Base-by-base conservation (phyloP, 768 basidiomycete species). In the Rickenella mellea region DNA sequence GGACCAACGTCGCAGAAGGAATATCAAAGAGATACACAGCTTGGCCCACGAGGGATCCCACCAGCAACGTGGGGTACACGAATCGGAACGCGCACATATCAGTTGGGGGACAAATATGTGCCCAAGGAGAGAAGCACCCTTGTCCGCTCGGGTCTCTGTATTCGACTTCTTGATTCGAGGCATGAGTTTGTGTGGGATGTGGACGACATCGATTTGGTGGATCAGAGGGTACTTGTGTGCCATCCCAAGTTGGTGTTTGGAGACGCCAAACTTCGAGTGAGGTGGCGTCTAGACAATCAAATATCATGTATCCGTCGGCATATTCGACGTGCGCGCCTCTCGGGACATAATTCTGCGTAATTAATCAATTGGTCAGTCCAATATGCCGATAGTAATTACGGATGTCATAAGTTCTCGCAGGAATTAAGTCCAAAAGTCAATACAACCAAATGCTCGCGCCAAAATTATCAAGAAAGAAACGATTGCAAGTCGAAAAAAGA, bases 231-330 rank as follows among this genome's bases (percentile, higher is more conserved):
- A 45, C 30, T 1, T 17, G 11, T 11, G 24, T 27, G 25, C 17
- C 48, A 32, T 32, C 39, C 11, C 27, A 24, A 41, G 44, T 29
- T 27, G 66, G 61, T 3, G 61, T 49, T 5, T 65, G 51, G 21
- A 52, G 68, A 22, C 80, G 65, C 87, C 86, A 90, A 11, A 87
- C 74, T 55, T 90, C 87, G 48, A 80, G 80, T 10, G n/a, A 30
- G 48, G 60, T 52, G 7, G 69, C 67, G 24, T 66, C 69, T 17
- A 55, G 33, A 24, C 80, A 71, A 51, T 87, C 80, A 54, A 86
- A 83, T 36, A 88, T 61, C 36, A 87, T 61, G 52, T 73, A 86
- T 7, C 87, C 86, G 22, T 71, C 60, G 11, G 66, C 76, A 48
- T 86, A 90, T 57, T 89, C 87, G 49, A 75, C 72, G 51, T 88